A percentile compares a stretch with the other conserved stretches of the same genome.
These are phyloP conservation scores for Pochonia chlamydosporia DNA, from an alignment of 2,329 filamentous ascomycete species.

Conservation along the genomic window DNA sequence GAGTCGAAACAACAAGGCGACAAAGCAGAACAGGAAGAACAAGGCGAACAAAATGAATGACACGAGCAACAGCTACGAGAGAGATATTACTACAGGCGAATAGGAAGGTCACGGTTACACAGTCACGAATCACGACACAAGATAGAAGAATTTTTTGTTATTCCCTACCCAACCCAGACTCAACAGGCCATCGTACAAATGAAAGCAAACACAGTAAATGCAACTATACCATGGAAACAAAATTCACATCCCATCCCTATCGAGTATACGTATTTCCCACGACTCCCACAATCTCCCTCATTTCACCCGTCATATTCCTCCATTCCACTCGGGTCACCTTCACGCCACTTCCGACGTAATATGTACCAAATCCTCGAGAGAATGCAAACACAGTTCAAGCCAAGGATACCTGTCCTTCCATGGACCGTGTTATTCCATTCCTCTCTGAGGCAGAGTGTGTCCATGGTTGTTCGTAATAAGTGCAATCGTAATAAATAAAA, in stretches of 20 bases:
- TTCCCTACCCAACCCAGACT: constrained; percentile 16
- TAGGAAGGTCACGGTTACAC: constrained; percentile 12
- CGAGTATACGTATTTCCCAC: constrained; percentile 8
- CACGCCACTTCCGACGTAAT: constrained; percentile 5
- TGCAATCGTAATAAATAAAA: constrained; percentile 26
- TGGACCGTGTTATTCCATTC: constrained; percentile 1
- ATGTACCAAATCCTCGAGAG: constrained; percentile 11
- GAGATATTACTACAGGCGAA: neutral
- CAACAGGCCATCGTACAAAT: constrained; percentile 5
- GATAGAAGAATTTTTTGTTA: constrained; percentile 16
- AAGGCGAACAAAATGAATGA: constrained; percentile 14
- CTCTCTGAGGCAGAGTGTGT: constrained; percentile 3
- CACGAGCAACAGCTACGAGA: neutral
- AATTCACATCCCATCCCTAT: constrained; percentile 5
- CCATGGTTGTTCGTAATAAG: constrained; percentile 18
- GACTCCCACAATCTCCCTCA: constrained; percentile 8
- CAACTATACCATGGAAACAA: constrained; percentile 2
- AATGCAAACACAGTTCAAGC: neutral
- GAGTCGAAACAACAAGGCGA: constrained; percentile 16
- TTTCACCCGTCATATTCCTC: constrained; percentile 3
- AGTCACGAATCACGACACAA: constrained; percentile 1
- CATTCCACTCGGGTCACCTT: neutral
- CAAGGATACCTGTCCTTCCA: constrained; percentile 9
- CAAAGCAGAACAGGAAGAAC: constrained; percentile 20
- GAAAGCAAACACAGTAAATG: neutral